phyloP scores from a whole-genome alignment of 2,329 filamentous ascomycete genomes.

The Keithomyces neogunnii region DNA sequence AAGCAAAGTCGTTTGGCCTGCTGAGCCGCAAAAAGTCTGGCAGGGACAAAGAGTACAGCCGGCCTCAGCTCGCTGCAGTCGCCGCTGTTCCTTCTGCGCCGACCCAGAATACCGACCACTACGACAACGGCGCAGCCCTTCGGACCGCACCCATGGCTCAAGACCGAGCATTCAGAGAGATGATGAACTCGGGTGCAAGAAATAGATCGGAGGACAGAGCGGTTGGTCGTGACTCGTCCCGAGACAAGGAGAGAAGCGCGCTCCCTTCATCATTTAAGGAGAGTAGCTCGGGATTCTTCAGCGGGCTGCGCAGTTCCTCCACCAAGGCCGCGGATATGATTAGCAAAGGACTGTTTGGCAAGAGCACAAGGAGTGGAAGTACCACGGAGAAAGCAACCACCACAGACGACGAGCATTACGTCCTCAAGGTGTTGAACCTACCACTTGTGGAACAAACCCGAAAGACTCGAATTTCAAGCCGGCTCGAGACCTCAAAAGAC shows the following conservation, averaged over 20 bases:
- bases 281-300: constrained; percentile 58
- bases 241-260: constrained; percentile 39
- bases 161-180: constrained; percentile 60
- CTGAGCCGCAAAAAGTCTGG: constrained; percentile 44
- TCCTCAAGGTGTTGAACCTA: constrained; percentile 75
- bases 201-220: constrained; percentile 68
- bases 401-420: constrained; percentile 75
- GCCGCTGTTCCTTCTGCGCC: constrained; percentile 12
- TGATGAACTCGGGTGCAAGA: constrained; percentile 55
- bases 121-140: constrained; percentile 27
- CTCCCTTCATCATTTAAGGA: constrained; percentile 51
- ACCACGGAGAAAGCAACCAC: constrained; percentile 55
- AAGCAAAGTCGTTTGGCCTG: constrained; percentile 46
- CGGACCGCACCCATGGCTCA: constrained; percentile 56
- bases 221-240: constrained; percentile 33
- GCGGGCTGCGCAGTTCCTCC: constrained; percentile 63
- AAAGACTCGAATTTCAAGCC: constrained; percentile 83
- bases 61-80: constrained; percentile 26
- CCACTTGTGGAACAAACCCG: constrained; percentile 84
- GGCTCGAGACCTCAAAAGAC: constrained; percentile 77
- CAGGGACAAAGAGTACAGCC: constrained; percentile 39
- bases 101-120: constrained; percentile 16
- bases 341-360: constrained; percentile 75
- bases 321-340: constrained; percentile 72
- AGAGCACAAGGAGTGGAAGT: constrained; percentile 64